These are phyloP conservation scores for Hysterangium stoloniferum DNA, from an alignment of 768 basidiomycete genomes.

Conservation along the genomic window DNA sequence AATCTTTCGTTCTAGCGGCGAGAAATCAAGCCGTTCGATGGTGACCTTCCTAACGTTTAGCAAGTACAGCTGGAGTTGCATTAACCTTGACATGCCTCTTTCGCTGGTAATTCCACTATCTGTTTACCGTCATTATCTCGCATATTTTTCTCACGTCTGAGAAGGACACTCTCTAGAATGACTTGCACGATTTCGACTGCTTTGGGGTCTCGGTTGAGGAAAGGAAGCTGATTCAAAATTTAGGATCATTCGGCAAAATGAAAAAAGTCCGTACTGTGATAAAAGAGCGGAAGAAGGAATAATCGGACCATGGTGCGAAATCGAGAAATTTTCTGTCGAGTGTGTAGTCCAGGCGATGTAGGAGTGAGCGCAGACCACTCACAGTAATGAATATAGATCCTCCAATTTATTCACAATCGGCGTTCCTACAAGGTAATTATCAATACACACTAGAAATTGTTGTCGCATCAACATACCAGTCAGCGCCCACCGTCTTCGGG, in stretches of 20 bases:
- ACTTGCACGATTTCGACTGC: conserved; percentile 94
- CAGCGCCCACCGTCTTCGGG: conserved; percentile 81
- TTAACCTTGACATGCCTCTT: conserved; percentile 46
- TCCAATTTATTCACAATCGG: conserved; percentile 93
- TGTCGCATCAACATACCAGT: conserved; percentile 54
- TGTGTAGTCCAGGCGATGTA: background rate
- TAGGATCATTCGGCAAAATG: background rate
- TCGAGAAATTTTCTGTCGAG: conserved; percentile 59
- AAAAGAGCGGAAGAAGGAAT: conserved; percentile 80
- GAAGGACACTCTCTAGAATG: conserved; percentile 78
- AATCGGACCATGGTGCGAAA: conserved; percentile 75
- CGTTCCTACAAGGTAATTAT: conserved; percentile 45
- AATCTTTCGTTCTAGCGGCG: conserved; percentile 71
- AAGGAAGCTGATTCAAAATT: conserved; percentile 46
- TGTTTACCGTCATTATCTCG: conserved; percentile 75
- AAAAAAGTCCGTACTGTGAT: background rate
- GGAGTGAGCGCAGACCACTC: conserved; percentile 16
- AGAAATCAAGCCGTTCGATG: conserved; percentile 74
- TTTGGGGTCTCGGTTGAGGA: conserved; percentile 83
- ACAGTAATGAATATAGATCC: conserved; percentile 83
- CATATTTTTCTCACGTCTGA: conserved; percentile 92
- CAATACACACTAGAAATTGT: background rate
- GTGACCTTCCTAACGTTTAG: conserved; percentile 36
- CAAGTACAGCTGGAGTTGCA: background rate
- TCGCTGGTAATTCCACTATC: conserved; percentile 83